Evolutionary conservation across 208 protist genomes (phyloP).

Genomic region (Lotmaria passim): DNA sequence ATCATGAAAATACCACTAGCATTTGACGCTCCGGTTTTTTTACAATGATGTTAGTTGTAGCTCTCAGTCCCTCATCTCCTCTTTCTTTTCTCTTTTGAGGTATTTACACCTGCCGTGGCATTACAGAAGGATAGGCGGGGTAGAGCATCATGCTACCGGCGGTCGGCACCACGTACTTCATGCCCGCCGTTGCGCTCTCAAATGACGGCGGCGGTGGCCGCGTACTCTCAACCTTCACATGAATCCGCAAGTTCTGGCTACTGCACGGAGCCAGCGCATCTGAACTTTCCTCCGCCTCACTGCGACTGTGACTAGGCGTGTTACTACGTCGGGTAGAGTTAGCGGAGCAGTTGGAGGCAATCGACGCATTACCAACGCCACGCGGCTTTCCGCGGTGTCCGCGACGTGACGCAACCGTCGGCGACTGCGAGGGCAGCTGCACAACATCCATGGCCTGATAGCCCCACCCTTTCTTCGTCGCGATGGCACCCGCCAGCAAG

Average conservation of each 20-base stretch:
- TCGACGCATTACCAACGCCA: constrained; percentile 2
- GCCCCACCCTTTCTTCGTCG: constrained; percentile 30
- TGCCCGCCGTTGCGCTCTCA: constrained; percentile 16
- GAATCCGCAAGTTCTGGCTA: constrained; percentile 1
- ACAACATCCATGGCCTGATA: constrained; percentile 29
- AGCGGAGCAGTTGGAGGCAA: not conserved
- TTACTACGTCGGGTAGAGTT: constrained; percentile 3
- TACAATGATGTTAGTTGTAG: no score
- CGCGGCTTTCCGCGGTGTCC: not conserved
- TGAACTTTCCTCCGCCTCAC: not conserved
- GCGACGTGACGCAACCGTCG: not conserved
- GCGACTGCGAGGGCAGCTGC: constrained; percentile 5
- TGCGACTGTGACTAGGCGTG: not conserved
- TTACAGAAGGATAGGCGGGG: not conserved
- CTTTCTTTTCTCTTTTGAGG: not conserved
- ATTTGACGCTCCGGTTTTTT: no score
- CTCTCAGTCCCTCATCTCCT: no score
- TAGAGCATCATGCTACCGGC: constrained; percentile 3
- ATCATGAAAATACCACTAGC: no score
- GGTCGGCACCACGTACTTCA: constrained; percentile 8
- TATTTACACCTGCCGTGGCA: not conserved
- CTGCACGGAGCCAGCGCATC: constrained; percentile 12
- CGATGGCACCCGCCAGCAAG: constrained; percentile 21
- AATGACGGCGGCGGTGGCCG: constrained; percentile 18
- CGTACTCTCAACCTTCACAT: not conserved